Conservation (phyloP, 768 basidiomycete species). For the Boletus reticuloceps region DNA sequence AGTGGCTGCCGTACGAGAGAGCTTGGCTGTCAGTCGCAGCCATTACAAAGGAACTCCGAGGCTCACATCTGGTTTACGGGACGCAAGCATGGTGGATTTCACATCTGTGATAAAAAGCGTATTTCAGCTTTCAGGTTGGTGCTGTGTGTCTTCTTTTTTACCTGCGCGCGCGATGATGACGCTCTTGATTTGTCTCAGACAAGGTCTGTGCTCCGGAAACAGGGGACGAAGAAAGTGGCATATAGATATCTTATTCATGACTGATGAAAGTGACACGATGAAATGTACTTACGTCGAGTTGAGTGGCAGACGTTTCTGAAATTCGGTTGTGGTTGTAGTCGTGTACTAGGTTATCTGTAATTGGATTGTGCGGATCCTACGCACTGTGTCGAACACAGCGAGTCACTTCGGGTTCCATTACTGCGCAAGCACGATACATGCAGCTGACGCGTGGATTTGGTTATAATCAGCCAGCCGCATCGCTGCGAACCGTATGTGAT, state of each 20-base stretch:
- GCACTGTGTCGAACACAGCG: background rate
- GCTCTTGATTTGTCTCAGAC: background rate
- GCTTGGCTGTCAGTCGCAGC: background rate
- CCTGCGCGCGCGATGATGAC: background rate
- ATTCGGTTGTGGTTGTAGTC: background rate
- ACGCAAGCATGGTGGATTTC: slow-evolving; percentile 11
- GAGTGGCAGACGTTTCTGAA: background rate
- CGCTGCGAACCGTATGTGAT: background rate
- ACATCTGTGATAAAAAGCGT: slow-evolving; percentile 7
- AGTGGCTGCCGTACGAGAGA: slow-evolving; percentile 23
- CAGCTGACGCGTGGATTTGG: slow-evolving; percentile 10
- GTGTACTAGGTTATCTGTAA: slow-evolving; percentile 1
- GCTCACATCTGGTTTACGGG: background rate
- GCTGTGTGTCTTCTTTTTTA: background rate
- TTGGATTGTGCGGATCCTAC: background rate
- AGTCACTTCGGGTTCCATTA: background rate
- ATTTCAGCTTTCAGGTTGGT: slow-evolving; percentile 9
- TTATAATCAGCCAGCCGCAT: background rate
- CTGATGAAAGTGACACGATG: too few relatives aligned
- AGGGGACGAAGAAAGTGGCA: too few relatives aligned
- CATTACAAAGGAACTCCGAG: rapidly evolving
- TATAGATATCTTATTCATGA: too few relatives aligned
- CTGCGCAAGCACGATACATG: slow-evolving; percentile 2
- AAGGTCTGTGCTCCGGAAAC: background rate
- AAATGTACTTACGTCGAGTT: slow-evolving; percentile 7